phyloP scores from a whole-genome alignment of 257 asterid species.

The Forsythia suspensa region DNA sequence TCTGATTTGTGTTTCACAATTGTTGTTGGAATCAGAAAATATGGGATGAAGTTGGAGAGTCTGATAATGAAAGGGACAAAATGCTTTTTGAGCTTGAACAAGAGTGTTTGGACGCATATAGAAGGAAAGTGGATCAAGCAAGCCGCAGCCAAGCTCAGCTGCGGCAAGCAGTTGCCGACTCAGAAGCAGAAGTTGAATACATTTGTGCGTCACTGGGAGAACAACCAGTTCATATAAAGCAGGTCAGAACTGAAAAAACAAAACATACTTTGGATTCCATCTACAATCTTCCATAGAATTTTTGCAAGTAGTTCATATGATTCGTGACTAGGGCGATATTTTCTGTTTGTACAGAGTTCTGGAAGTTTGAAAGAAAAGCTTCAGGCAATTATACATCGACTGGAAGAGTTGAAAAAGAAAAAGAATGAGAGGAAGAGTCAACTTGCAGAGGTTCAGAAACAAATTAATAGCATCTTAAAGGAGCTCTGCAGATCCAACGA shows the following conservation, averaged over 20 bases:
- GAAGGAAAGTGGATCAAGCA: conserved; percentile 86
- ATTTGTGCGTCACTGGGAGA: conserved; percentile 75
- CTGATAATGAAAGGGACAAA: conserved; percentile 67
- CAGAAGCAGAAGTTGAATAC: conserved; percentile 76
- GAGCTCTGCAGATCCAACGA: conserved; percentile 58
- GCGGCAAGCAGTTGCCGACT: conserved; percentile 68
- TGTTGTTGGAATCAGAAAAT: conserved; percentile 61
- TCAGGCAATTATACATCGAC: conserved; percentile 56
- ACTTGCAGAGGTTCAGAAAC: conserved; percentile 60
- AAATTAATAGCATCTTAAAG: conserved; percentile 49
- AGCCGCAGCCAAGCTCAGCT: conserved; percentile 64
- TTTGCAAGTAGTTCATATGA: not conserved
- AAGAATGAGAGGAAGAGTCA: conserved; percentile 64
- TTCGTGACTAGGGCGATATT: not conserved
- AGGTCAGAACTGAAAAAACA: conserved; percentile 41
- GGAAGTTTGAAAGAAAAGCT: conserved; percentile 71
- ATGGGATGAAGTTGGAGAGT: conserved; percentile 95
- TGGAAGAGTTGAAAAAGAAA: conserved; percentile 65
- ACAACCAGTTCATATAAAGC: conserved; percentile 40
- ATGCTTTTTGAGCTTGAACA: conserved; percentile 83
- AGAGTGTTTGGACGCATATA: conserved; percentile 81
- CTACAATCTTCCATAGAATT: not conserved
- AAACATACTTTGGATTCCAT: not conserved
- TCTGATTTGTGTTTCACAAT: conserved; percentile 11
- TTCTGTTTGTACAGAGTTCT: conserved; percentile 46